Conservation (phyloP, 257 asterid genomes). For the Phtheirospermum japonicum region DNA sequence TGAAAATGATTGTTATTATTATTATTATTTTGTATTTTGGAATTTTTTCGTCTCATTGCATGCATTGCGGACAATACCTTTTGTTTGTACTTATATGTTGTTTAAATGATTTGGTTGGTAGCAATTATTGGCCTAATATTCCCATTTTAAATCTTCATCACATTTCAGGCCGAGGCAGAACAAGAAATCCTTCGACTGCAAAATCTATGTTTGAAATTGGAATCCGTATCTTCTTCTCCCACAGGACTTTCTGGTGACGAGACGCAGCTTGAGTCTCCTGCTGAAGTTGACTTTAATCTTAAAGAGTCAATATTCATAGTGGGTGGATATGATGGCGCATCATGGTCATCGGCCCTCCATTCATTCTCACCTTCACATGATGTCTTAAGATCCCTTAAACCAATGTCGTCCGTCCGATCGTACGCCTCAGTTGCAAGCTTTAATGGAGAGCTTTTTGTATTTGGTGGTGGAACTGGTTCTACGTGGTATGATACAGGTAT, state of each 20-base stretch:
- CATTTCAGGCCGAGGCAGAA: slow-evolving; percentile 62
- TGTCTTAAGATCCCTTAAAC: slow-evolving; percentile 51
- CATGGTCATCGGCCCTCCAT: slow-evolving; percentile 61
- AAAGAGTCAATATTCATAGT: slow-evolving; percentile 55
- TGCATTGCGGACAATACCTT: no score
- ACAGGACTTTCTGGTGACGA: slow-evolving; percentile 30
- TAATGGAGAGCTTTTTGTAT: slow-evolving; percentile 58
- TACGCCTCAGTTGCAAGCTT: slow-evolving; percentile 59
- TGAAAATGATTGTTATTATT: no score
- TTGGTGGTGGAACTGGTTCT: slow-evolving; percentile 79
- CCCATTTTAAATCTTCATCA: slow-evolving; percentile 18
- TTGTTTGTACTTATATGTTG: neutral
- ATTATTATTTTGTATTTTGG: no score
- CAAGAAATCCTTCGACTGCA: slow-evolving; percentile 50
- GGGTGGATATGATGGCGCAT: slow-evolving; percentile 79
- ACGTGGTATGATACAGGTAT: slow-evolving; percentile 70
- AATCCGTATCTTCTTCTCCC: slow-evolving; percentile 40
- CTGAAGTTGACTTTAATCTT: slow-evolving; percentile 37
- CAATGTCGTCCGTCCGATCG: slow-evolving; percentile 62
- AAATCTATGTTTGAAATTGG: slow-evolving; percentile 43
- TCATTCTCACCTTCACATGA: slow-evolving; percentile 66
- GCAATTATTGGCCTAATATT: neutral
- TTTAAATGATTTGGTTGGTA: slow-evolving; percentile 13
- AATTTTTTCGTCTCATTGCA: no score
- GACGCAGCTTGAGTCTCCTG: slow-evolving; percentile 31